Evolutionary conservation across 129 eudicot species (phyloP), one percentile per base, ranked within the genome.

Genomic region (Scalesia atractyloides): DNA sequence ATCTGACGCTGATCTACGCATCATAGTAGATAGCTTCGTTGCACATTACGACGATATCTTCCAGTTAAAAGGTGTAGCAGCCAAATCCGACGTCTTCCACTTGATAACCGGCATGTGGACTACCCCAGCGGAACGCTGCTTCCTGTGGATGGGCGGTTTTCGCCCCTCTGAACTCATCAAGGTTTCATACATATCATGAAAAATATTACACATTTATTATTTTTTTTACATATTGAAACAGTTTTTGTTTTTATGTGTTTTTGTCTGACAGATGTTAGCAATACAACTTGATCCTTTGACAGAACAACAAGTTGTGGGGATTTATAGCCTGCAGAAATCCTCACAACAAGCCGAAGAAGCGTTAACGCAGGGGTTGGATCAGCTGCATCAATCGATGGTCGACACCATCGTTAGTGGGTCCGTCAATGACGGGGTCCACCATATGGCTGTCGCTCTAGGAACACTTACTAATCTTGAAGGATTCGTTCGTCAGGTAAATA

Each of bases 401-500:
- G 98, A 90, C 47, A 90, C 96, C 13, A 73, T 90, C n/a, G 87
- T 96, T 36, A 73, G 74, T 7, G 96, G 92, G 9, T 81, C 96
- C 2, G 57, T 82, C 14, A 76, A 82, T 4, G 96, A 90, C 11
- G 90, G 93, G 75, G 83, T 94, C 89, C 99, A 94, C 65, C 99
- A 88, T 58, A 94, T 90, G 99, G 96, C 92, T n/a, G 80, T 94
- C 54, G 99, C 99, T 18, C 82, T 94, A 0, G 96, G 97, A 70
- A 88, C 90, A 82, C 99, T 94, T 22, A 64, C 96, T 37, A 94
- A 90, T 86, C 99, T 94, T 11, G 99, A 94, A 81, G 99, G 97
- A 9, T 94, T 94, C 24, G 92, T 94, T 65, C 91, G 90, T 8
- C 99, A 94, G 96, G 99, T 90, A 83, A 66, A 41, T 56, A 47